Base-by-base conservation (phyloP, 176 grass and related monocot species). In the Lolium rigidum region DNA sequence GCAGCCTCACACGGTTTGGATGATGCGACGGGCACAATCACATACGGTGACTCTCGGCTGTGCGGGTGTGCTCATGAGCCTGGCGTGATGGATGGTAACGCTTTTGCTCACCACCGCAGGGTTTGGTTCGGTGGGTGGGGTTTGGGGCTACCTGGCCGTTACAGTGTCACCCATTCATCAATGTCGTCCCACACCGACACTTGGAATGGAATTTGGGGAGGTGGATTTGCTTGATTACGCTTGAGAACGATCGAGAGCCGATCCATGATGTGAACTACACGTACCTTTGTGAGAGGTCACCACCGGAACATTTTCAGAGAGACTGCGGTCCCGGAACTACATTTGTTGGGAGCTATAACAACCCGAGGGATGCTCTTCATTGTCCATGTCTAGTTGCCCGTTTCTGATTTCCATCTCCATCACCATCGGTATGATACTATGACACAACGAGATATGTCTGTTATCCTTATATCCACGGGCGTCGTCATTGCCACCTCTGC, bases 81-180 rank as follows among this genome's bases (percentile, higher is more conserved):
- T 46, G 7, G 7, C 6, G 44, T 46, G 7, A 46, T 46, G 44
- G 44, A 43, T 43, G 41, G 2, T 7, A 46, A 46, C 44, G 62
- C 77, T 81, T 90, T 90, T 78, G 78, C 79, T 78, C 64, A 13
- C 21, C 88, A 49, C 88, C 71, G 69, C 77, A 49, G 47, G 70
- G 77, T 65, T 77, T 47, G 61, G 86, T 63, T 41, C 28, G 44
- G 44, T 80, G 74, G 73, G 61, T 78, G 41, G 38, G 43, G 80
- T 15, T 50, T 62, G 37, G 14, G 5, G 59, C 9, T 17, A 55
- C 51, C 39, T 41, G 39, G 39, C 5, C 39, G 39, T 41, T 41
- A 46, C 44, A 46, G 44, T 46, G 8, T 46, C 44, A 46, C 44
- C 44, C 44, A 46, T 41, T 41, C 39, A 41, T 41, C 39, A 41